Base-by-base conservation (phyloP, 2,329 filamentous ascomycete genomes). In the Fusarium caatingaense region DNA sequence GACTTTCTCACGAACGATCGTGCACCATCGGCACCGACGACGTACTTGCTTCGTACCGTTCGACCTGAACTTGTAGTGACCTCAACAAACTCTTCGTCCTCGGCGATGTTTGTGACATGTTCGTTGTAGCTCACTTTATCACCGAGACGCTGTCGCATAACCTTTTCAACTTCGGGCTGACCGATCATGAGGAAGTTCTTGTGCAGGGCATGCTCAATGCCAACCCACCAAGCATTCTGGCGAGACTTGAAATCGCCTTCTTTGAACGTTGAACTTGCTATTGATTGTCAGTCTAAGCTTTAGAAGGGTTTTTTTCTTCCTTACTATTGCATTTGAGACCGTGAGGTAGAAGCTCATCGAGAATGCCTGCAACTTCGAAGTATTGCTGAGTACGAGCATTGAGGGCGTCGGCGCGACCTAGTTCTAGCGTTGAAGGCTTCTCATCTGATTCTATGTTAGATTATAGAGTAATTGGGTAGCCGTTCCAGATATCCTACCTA, bases 21-120 rank as follows among this genome's bases (percentile, higher is more conserved):
- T 0, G 85, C 83, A 2, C 86, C 86, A 42, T 88, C 86, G 8
- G 85, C 86, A 2, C 84, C 86, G 5, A 87, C 80, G 6, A 82
- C 80, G 56, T 85, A 88, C 23, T 73, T 76, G 64, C 77, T 78
- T 28, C 69, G 73, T 5, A 83, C 66, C 4, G 37, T 76, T 25
- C 76, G 77, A 2, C 79, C 80, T 1, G 73, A 72, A 7, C 65
- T 64, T 2, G 81, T 82, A 9, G 63, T 69, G 64, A 81, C 27
- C 74, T 81, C 12, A 76, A 83, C 58, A 81, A 83, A 6, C 79
- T 90, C 41, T 78, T 85, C 15, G 83, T 91, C 46, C 80, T 93
- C 45, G 86, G 88, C 2, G 86, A 93, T 76, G 4, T 67, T 75
- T 1, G 70, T 66, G 5, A 82, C 82, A 3, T 76, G 76, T 44